Evolutionary conservation across 2,329 filamentous ascomycete species (phyloP).

Genomic region (Xylariales sp.): DNA sequence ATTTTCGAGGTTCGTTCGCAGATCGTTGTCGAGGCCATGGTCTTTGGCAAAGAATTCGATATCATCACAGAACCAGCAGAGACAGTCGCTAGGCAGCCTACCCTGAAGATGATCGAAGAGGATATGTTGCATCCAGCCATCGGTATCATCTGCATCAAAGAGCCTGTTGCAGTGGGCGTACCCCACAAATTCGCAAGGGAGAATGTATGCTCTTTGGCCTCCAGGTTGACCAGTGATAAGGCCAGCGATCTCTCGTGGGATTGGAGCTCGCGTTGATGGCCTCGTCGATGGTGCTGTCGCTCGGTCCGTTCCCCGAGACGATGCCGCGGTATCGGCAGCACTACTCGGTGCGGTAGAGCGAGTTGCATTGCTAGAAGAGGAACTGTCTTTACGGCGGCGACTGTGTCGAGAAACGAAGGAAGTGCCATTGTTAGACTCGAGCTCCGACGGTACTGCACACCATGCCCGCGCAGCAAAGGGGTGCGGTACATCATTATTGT

Average conservation of each 20-base stretch:
- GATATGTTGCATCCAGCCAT: constrained; percentile 44
- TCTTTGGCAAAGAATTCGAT: constrained; percentile 24
- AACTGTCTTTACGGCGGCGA: too few relatives aligned
- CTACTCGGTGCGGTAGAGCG: too few relatives aligned
- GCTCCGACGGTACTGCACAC: too few relatives aligned
- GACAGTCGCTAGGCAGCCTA: constrained; percentile 28
- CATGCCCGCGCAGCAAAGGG: too few relatives aligned
- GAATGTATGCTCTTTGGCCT: constrained; percentile 1
- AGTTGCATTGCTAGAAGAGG: too few relatives aligned
- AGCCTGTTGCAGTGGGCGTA: constrained; percentile 29
- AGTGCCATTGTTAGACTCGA: too few relatives aligned
- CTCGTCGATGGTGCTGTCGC: not conserved
- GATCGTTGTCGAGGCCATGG: constrained; percentile 7
- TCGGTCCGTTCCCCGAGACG: too few relatives aligned
- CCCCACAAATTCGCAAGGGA: constrained; percentile 42
- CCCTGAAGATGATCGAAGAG: constrained; percentile 29
- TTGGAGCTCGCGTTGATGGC: not conserved
- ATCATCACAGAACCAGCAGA: constrained; percentile 49
- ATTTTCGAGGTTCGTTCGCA: constrained; percentile 24
- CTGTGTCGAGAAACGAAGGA: too few relatives aligned
- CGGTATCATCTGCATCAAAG: constrained; percentile 34
- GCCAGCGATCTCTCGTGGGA: not conserved
- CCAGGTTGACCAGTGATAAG: not conserved
- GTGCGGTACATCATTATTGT: too few relatives aligned
- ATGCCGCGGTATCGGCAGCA: too few relatives aligned